phyloP scores from a whole-genome alignment of 257 asterid genomes.

The Solanum lignicaule region DNA sequence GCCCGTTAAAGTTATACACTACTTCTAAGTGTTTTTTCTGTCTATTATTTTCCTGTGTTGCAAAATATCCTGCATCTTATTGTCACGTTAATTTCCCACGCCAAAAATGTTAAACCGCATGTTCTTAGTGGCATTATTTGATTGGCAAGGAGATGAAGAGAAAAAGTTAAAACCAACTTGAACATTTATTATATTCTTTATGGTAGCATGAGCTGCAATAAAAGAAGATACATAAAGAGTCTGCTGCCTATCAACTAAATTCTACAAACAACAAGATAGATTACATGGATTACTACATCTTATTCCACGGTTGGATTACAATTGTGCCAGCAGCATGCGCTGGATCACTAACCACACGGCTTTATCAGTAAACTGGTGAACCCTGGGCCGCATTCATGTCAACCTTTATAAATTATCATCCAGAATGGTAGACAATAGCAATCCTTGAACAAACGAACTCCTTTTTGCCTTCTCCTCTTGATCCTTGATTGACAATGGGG shows the following conservation, averaged over 20 bases:
- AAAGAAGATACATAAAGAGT: constrained; percentile 16
- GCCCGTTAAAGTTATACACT: background rate
- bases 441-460: constrained; percentile 61
- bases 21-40: background rate
- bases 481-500: constrained; percentile 74
- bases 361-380: constrained; percentile 3
- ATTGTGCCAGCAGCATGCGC: constrained; percentile 11
- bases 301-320: constrained; percentile 24
- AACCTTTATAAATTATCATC: constrained; percentile 38
- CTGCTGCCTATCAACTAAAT: constrained; percentile 24
- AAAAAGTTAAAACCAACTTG: background rate
- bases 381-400: background rate
- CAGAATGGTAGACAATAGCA: constrained; percentile 61
- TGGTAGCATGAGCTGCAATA: constrained; percentile 21
- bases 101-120: no score
- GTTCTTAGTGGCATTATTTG: background rate
- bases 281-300: constrained; percentile 55
- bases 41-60: background rate
- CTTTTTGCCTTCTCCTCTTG: constrained; percentile 81
- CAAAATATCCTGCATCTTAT: background rate
- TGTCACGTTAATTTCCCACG: background rate
- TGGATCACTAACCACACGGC: constrained; percentile 1
- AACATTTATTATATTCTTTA: constrained; percentile 15
- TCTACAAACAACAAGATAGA: constrained; percentile 32
- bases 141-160: background rate